Conservation (phyloP, 345 rosid species). For the Ailanthus altissimus region DNA sequence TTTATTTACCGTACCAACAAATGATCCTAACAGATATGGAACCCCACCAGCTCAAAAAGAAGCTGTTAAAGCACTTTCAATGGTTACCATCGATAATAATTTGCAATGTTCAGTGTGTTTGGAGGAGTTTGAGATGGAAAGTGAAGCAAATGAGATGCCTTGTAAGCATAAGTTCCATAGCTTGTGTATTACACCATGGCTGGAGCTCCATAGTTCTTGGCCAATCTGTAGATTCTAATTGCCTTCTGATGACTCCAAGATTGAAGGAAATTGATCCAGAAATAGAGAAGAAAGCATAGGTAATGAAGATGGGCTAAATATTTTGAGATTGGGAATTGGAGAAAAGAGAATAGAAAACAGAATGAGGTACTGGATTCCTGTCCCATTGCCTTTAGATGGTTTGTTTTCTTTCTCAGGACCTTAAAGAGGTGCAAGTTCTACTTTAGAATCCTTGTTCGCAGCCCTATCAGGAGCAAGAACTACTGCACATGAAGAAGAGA, state of each 20-base stretch:
- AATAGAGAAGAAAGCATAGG: conserved; percentile 8
- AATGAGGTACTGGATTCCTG: conserved; percentile 32
- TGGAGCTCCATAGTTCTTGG: conserved; percentile 60
- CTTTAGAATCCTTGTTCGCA: conserved; percentile 15
- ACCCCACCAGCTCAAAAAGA: conserved; percentile 40
- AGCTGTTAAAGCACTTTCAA: conserved; percentile 47
- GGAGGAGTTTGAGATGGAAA: conserved; percentile 60
- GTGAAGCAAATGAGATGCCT: conserved; percentile 61
- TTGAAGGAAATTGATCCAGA: conserved; percentile 16
- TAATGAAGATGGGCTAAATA: conserved; percentile 6
- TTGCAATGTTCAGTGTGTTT: conserved; percentile 51
- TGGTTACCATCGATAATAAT: conserved; percentile 24
- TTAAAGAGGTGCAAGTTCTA: conserved; percentile 20
- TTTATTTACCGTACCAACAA: too few relatives aligned
- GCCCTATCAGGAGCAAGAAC: conserved; percentile 20
- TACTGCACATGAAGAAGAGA: conserved; percentile 26
- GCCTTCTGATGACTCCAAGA: conserved; percentile 32
- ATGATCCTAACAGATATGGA: conserved; percentile 39
- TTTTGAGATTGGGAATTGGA: neutral
- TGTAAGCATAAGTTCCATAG: conserved; percentile 65
- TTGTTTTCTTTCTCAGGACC: conserved; percentile 29
- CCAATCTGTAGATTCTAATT: conserved; percentile 56
- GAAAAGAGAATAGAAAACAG: conserved; percentile 15
- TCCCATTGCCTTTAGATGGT: conserved; percentile 35
- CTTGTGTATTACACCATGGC: conserved; percentile 59